Percentiles rank a stretch among this genome's conserved stretches.
Conservation (phyloP, 352 stramenopile species). For the Blastocystis sp. region DNA sequence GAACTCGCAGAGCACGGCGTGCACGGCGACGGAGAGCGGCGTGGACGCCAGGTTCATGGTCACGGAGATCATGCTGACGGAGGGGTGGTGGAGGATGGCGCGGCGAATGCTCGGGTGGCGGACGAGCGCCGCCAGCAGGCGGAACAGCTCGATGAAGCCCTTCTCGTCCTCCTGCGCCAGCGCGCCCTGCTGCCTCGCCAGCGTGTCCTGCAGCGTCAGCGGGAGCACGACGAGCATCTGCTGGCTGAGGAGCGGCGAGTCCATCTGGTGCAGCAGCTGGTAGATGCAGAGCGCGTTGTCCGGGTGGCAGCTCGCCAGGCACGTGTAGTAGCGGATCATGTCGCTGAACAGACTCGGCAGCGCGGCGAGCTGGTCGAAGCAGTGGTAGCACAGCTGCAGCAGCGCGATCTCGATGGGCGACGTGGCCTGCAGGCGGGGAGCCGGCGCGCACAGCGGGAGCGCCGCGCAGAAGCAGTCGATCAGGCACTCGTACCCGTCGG, state of each 20-base stretch:
- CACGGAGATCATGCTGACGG: not conserved
- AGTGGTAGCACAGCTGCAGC: not conserved
- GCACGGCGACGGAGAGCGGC: not conserved
- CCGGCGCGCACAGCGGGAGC: not conserved
- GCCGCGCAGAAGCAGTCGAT: not conserved
- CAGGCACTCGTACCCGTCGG: constrained; percentile 34
- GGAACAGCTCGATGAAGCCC: constrained; percentile 1
- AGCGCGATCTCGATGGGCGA: not conserved
- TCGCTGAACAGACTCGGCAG: constrained; percentile 24
- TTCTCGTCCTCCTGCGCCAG: constrained; percentile 12
- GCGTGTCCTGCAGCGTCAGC: not conserved
- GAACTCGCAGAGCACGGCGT: constrained; percentile 25
- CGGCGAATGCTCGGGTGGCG: not conserved
- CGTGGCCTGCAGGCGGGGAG: not conserved
- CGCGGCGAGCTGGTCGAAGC: not conserved
- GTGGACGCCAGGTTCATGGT: not conserved
- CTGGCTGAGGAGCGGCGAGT: constrained; percentile 11
- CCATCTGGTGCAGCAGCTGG: not conserved
- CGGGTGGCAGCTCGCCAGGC: not conserved
- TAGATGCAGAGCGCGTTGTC: not conserved
- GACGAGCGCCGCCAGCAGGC: constrained; percentile 4
- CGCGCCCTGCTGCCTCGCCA: not conserved
- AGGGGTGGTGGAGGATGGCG: not conserved
- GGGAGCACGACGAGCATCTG: constrained; percentile 12
- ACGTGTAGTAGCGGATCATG: not conserved